Base-by-base conservation (phyloP, 331 rosid species). In the Rosa hybrid region DNA sequence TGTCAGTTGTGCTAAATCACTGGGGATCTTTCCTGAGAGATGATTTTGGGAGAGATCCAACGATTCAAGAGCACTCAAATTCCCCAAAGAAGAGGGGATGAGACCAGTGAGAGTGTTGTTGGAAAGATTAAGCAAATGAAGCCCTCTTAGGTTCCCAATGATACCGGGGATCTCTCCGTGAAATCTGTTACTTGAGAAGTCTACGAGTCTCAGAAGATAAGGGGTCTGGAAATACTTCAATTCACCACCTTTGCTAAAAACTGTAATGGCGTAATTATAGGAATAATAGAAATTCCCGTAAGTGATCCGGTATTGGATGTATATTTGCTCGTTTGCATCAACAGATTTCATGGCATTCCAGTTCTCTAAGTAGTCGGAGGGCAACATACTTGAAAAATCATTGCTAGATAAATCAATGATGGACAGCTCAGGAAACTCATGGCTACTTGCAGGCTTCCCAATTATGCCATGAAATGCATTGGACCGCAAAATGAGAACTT, bases 41-140 rank as follows among this genome's bases (percentile, higher is more conserved):
- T 75, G 72, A 25, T 79, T 79, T 1, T 53, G 5, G 14, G 81
- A 79, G 65, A 83, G 78, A 41, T 79, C 86, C 3, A 83, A 20
- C 0, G 81, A 21, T 23, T 83, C 81, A 0, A 79, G 79, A 12
- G 65, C 56, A 38, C 8, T 57, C 54, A 75, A 16, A 41, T 74
- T 75, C 8, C 69, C 77, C 4, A 79, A 13, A 5, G 83, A 74
- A 0, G 70, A 71, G 8, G 83, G 86, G 21, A 83, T 68, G 44
- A 0, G n/a, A 56, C 83, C 77, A 0, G 4, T 53, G 21, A 64
- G 79, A 42, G 7, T 20, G 48, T 83, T 83, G 70, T 72, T 72
- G 12, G 80, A 83, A 38, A 83, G 53, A 8, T 74, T 39, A 7
- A 83, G 77, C 39, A 51, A 50, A 14, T 0, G 5, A 57, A 68